phyloP scores from a whole-genome alignment of 169 alveolate genomes.

The Cryptosporidium sp. region DNA sequence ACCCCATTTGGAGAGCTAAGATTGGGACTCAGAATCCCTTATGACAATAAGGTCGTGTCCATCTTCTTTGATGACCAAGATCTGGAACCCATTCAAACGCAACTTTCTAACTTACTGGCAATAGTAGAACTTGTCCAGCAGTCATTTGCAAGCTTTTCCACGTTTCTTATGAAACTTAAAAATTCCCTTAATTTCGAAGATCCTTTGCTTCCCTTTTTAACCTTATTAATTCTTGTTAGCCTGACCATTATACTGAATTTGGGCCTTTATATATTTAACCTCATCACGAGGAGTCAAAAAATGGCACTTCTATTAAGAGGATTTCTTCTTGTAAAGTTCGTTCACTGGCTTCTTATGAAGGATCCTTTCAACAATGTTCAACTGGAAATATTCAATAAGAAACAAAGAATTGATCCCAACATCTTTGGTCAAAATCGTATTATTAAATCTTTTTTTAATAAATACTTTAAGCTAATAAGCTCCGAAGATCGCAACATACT shows the following conservation, averaged over 20 bases:
- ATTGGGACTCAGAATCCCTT: conserved; percentile 48
- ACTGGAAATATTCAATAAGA: conserved; percentile 45
- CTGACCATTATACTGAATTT: neutral
- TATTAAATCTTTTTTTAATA: neutral
- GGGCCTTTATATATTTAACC: neutral
- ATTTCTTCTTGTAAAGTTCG: neutral
- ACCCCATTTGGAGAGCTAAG: conserved; percentile 71
- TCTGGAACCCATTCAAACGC: conserved; percentile 66
- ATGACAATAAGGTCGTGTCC: conserved; percentile 52
- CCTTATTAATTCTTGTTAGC: neutral
- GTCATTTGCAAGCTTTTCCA: conserved; percentile 36
- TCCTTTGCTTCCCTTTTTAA: conserved; percentile 35
- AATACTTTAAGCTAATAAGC: conserved; percentile 21
- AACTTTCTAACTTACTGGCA: conserved; percentile 26
- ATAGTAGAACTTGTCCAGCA: conserved; percentile 56
- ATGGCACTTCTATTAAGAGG: neutral
- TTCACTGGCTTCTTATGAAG: conserved; percentile 3
- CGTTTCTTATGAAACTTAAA: conserved; percentile 35
- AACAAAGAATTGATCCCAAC: neutral
- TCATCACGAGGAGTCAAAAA: neutral
- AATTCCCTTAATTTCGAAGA: conserved; percentile 66
- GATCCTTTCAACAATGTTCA: conserved; percentile 57
- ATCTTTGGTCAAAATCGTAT: neutral
- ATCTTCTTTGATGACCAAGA: conserved; percentile 68
- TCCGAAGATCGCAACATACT: conserved; percentile 36